Conservation (phyloP, 179 eudicot genomes). For the Vitellaria paradoxa region DNA sequence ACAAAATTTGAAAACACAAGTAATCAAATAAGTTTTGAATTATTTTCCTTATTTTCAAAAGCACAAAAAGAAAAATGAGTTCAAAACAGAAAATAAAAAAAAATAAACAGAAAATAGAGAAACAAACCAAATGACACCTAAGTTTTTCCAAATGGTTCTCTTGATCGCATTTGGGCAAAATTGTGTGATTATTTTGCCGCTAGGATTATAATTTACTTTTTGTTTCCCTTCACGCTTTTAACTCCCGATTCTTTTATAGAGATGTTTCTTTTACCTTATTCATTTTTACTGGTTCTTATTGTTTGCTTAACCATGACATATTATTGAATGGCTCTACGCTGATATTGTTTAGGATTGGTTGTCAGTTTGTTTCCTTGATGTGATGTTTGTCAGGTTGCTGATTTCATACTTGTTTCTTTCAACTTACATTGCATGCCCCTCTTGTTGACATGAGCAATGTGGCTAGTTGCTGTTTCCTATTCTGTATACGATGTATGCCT, state of each 20-base stretch:
- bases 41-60: no score
- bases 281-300: neutral
- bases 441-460: neutral
- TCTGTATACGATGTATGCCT: neutral
- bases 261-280: neutral
- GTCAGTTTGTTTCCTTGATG: neutral
- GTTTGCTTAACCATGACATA: neutral
- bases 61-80: no score
- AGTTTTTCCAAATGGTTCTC: no score
- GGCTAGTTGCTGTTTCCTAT: no score
- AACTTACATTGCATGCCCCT: neutral
- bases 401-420: neutral
- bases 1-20: no score
- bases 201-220: neutral
- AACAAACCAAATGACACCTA: no score
- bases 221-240: neutral
- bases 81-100: no score
- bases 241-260: neutral
- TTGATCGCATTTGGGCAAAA: neutral
- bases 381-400: neutral
- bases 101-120: no score
- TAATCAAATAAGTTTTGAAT: no score
- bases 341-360: neutral
- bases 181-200: neutral
- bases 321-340: neutral